Evolutionary conservation across 2,329 filamentous ascomycete genomes (phyloP).

Genomic region (Raffaelea deltoideospora): DNA sequence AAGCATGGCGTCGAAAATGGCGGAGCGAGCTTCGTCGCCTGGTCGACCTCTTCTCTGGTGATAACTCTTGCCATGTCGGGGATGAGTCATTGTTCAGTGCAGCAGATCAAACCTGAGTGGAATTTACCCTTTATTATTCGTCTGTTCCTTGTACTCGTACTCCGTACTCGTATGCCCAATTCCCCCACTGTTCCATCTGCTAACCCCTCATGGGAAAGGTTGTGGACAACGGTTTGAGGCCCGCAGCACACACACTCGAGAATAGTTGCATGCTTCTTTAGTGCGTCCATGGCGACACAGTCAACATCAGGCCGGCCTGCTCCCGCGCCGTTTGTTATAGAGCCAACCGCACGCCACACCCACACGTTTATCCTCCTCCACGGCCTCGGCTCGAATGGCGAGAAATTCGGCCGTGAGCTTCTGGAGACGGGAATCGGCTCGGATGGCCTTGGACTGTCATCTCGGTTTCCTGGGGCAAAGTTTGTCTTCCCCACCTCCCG

Average conservation of each 20-base stretch:
- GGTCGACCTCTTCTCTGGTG: neutral
- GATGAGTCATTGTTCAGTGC: no score
- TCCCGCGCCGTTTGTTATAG: constrained; percentile 11
- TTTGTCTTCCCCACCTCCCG: constrained; percentile 36
- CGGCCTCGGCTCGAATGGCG: constrained; percentile 16
- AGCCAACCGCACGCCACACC: constrained; percentile 11
- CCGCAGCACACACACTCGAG: no score
- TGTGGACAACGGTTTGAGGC: no score
- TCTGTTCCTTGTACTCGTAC: no score
- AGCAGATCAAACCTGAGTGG: no score
- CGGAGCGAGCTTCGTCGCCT: neutral
- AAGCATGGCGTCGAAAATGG: neutral
- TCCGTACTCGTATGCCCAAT: no score
- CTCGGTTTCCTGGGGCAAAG: constrained; percentile 20
- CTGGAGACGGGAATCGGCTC: constrained; percentile 15
- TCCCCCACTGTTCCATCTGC: no score
- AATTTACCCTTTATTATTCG: no score
- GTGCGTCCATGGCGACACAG: no score
- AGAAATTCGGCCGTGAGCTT: constrained; percentile 18
- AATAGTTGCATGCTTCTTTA: no score
- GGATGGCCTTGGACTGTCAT: constrained; percentile 15
- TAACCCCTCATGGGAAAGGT: no score
- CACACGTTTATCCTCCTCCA: constrained; percentile 17
- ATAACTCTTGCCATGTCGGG: neutral
- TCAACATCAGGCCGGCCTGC: no score